Evolutionary conservation across 148 eudicot species (phyloP).

Genomic region (Fagopyrum homotropicum): DNA sequence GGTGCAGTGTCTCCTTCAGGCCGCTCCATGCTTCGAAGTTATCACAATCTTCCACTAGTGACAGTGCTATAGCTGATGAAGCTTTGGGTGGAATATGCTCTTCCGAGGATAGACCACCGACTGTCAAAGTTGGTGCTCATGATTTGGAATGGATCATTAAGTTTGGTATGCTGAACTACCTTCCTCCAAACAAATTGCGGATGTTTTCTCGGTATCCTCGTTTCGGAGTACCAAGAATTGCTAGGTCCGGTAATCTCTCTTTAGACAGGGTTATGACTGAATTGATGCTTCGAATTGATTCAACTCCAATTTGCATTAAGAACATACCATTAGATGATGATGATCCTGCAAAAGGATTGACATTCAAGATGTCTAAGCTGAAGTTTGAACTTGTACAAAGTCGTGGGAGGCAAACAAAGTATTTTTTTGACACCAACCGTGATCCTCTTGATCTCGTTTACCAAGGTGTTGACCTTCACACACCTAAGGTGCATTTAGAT

Average conservation of each 20-base stretch:
- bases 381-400: constrained; percentile 73
- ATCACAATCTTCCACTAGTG: constrained; percentile 34
- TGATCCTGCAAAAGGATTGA: constrained; percentile 95
- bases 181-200: constrained; percentile 89
- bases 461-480: constrained; percentile 86
- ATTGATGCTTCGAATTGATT: constrained; percentile 88
- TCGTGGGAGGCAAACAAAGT: constrained; percentile 71
- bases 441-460: constrained; percentile 93
- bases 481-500: constrained; percentile 72
- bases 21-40: constrained; percentile 40
- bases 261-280: constrained; percentile 92
- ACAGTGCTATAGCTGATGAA: constrained; percentile 24
- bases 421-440: constrained; percentile 74
- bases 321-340: constrained; percentile 89
- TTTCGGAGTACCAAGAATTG: constrained; percentile 78
- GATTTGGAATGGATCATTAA: constrained; percentile 85
- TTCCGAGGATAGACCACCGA: constrained; percentile 45
- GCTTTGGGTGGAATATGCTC: constrained; percentile 22
- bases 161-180: constrained; percentile 71
- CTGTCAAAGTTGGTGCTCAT: constrained; percentile 74
- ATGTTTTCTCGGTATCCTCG: constrained; percentile 95
- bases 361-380: constrained; percentile 74
- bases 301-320: constrained; percentile 75
- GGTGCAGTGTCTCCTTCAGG: constrained; percentile 66
- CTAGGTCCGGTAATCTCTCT: constrained; percentile 94